phyloP scores from a whole-genome alignment of 108 stramenopile genomes.

The Cyclostephanos tholiformis region DNA sequence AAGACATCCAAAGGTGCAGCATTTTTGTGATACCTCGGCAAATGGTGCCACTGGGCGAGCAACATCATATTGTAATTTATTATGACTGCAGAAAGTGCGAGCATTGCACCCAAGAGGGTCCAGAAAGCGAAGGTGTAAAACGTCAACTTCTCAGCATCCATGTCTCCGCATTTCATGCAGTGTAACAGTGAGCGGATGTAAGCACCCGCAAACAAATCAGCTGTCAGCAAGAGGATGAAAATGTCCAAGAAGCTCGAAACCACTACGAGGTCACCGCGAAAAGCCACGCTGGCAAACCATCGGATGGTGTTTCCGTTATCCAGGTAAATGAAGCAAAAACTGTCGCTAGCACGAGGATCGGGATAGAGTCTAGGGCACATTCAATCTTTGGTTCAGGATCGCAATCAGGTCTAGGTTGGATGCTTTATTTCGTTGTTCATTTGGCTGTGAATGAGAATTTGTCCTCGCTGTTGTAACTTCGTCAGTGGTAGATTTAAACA shows the following conservation, averaged over 20 bases:
- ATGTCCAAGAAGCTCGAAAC: constrained; percentile 18
- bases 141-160: not conserved
- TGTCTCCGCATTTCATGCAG: not conserved
- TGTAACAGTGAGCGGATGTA: constrained; percentile 1
- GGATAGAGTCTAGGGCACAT: not conserved
- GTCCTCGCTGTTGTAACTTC: too few relatives aligned
- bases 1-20: constrained; percentile 8
- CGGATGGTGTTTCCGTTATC: not conserved
- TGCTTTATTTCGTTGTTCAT: not conserved
- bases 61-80: not conserved
- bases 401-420: not conserved
- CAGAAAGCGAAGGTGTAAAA: not conserved
- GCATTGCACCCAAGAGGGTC: not conserved
- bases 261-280: constrained; percentile 17
- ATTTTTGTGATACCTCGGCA: constrained; percentile 26
- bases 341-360: not conserved
- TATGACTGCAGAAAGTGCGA: constrained; percentile 1
- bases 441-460: not conserved
- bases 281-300: constrained; percentile 8
- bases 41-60: constrained; percentile 15
- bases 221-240: constrained; percentile 4
- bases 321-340: not conserved
- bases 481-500: constrained; percentile 3
- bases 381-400: not conserved
- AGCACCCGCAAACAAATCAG: constrained; percentile 2